Conservation (phyloP, 2,329 filamentous ascomycete species). For the Fusarium albidum region DNA sequence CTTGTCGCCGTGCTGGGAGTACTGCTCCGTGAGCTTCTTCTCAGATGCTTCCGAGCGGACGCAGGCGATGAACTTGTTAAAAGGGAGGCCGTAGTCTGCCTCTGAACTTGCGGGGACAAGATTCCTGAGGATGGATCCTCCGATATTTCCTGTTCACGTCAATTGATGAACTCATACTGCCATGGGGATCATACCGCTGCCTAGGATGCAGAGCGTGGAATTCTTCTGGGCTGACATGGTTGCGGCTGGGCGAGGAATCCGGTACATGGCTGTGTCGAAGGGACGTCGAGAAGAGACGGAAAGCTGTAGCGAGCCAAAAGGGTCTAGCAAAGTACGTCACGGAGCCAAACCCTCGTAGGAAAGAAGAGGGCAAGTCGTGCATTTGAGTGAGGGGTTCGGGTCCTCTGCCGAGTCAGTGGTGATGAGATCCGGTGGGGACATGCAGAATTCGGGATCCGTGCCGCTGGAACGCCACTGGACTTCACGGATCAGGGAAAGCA, state of each 20-base stretch:
- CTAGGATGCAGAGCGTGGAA: conserved; percentile 38
- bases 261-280: conserved; percentile 2
- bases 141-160: conserved; percentile 41
- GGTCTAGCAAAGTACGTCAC: not conserved
- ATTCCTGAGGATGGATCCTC: conserved; percentile 41
- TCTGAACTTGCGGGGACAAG: conserved; percentile 23
- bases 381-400: conserved; percentile 20
- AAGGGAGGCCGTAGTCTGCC: conserved; percentile 24
- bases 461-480: no score
- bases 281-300: not conserved
- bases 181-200: conserved; percentile 29
- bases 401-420: conserved; percentile 10
- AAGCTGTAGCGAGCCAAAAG: not conserved
- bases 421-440: no score
- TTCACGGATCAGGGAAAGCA: no score
- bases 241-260: not conserved
- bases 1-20: conserved; percentile 20
- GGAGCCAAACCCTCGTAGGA: conserved; percentile 26
- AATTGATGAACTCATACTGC: no score
- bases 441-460: no score
- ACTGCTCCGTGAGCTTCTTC: conserved; percentile 29
- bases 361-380: conserved; percentile 28
- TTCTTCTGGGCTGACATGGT: conserved; percentile 28
- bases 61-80: conserved; percentile 40
- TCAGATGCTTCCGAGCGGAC: conserved; percentile 42